Conservation (phyloP, 1,139 yeast genomes). For the Geotrichum phurueaensis region DNA sequence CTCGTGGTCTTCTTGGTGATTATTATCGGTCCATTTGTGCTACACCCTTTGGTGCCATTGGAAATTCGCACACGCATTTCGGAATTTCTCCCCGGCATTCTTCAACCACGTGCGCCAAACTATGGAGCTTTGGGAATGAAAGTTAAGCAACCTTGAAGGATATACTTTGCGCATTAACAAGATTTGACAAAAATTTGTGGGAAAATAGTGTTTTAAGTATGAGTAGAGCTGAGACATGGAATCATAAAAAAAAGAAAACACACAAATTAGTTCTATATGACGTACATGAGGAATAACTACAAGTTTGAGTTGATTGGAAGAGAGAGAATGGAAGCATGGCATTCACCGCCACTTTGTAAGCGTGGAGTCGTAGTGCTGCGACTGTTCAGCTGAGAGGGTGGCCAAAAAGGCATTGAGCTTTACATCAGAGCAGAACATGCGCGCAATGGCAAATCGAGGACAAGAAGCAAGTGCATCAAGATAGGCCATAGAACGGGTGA, state of each 20-base stretch:
- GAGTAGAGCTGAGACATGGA: neutral
- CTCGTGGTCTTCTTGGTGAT: slow-evolving; percentile 36
- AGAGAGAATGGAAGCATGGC: neutral
- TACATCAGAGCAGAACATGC: slow-evolving; percentile 15
- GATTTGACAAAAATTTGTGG: neutral
- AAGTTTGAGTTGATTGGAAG: neutral
- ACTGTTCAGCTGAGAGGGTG: neutral
- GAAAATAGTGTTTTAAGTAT: neutral
- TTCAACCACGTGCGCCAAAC: slow-evolving; percentile 20
- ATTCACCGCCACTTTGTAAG: slow-evolving; percentile 10
- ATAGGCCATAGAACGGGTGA: slow-evolving; percentile 12
- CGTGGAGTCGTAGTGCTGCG: neutral
- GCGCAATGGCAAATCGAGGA: slow-evolving; percentile 21
- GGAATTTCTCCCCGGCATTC: slow-evolving; percentile 21
- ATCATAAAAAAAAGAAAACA: neutral
- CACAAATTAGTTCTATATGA: neutral
- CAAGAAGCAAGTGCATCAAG: slow-evolving; percentile 14
- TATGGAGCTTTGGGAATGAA: slow-evolving; percentile 16
- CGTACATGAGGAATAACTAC: neutral
- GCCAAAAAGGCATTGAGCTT: neutral
- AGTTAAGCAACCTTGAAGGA: slow-evolving; percentile 3
- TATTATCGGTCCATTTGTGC: slow-evolving; percentile 22
- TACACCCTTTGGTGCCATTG: slow-evolving; percentile 17
- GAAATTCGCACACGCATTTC: slow-evolving; percentile 10
- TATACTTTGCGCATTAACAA: neutral